A percentile compares a stretch with the other conserved stretches of the same genome.
Conservation (phyloP, 1,284 basidiomycete species). For the Ceratobasidium sp. region DNA sequence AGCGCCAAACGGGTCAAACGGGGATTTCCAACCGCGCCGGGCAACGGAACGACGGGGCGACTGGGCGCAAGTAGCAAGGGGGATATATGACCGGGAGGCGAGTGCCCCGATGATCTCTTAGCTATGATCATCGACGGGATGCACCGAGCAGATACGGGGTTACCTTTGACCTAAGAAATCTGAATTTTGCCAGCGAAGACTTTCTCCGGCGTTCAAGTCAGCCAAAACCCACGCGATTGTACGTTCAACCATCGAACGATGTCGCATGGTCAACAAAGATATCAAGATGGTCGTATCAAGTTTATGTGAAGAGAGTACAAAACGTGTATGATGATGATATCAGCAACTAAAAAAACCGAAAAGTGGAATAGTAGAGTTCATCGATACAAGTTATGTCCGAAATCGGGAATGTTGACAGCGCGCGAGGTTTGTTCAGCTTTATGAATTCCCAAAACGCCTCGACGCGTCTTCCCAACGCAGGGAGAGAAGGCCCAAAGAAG, state of each 20-base stretch:
- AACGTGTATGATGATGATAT: no score
- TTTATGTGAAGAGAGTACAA: constrained; percentile 15
- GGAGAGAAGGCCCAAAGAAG: constrained; percentile 6
- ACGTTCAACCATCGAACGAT: neutral
- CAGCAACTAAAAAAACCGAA: neutral
- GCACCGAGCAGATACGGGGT: no score
- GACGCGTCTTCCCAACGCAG: neutral
- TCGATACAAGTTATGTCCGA: constrained; percentile 2
- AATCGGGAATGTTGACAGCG: neutral
- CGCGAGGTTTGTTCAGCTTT: neutral
- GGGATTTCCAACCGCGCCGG: no score
- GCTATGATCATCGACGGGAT: no score
- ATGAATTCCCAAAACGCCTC: neutral
- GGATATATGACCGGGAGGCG: no score
- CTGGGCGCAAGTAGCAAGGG: no score
- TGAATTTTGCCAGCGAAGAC: no score
- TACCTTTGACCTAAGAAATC: no score
- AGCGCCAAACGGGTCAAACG: no score
- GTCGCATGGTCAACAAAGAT: constrained; percentile 21
- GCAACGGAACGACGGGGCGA: no score
- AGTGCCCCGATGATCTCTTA: no score
- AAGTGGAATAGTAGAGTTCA: neutral
- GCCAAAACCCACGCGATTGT: neutral
- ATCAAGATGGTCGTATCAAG: neutral
- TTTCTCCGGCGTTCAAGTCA: neutral